Evolutionary conservation across 495 filamentous ascomycete genomes (phyloP).

Genomic region (Penicillium macrosclerotiorum): DNA sequence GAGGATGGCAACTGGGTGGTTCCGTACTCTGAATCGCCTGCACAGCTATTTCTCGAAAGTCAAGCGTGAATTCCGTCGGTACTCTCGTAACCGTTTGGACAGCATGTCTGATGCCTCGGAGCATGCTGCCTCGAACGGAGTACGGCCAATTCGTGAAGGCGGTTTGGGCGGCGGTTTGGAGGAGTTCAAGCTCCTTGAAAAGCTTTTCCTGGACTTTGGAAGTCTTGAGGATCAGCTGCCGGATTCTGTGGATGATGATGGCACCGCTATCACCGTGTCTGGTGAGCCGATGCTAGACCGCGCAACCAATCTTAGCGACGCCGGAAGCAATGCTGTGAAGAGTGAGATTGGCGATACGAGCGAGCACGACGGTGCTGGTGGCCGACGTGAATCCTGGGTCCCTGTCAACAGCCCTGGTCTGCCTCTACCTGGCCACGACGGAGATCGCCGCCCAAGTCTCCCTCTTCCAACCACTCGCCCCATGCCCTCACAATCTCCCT

Average conservation of each 20-base stretch:
- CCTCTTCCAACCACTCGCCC: conserved; percentile 37
- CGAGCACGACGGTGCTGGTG: conserved; percentile 37
- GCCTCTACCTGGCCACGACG: conserved; percentile 35
- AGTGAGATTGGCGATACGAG: conserved; percentile 40
- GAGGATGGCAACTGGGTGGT: conserved; percentile 70
- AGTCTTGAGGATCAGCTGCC: conserved; percentile 47
- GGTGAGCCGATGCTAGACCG: conserved; percentile 30
- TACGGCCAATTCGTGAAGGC: conserved; percentile 47
- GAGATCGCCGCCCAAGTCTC: conserved; percentile 45
- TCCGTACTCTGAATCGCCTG: conserved; percentile 64
- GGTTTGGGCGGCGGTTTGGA: conserved; percentile 64
- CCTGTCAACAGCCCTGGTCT: conserved; percentile 43
- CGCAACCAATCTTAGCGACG: conserved; percentile 37
- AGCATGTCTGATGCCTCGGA: conserved; percentile 35
- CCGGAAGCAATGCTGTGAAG: conserved; percentile 41
- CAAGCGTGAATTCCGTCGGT: conserved; percentile 57
- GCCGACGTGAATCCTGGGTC: conserved; percentile 46
- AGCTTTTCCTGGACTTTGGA: conserved; percentile 57
- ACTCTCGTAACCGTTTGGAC: conserved; percentile 41
- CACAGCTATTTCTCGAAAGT: conserved; percentile 64
- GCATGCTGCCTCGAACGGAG: conserved; percentile 34
- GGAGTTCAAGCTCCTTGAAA: conserved; percentile 65
- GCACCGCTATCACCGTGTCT: conserved; percentile 19
- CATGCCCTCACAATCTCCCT: conserved; percentile 40
- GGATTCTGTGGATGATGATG: conserved; percentile 35